Evolutionary conservation across 2,329 filamentous ascomycete species (phyloP), one percentile per base, ranked within the genome.

Genomic region (Pestalotiopsis fici): DNA sequence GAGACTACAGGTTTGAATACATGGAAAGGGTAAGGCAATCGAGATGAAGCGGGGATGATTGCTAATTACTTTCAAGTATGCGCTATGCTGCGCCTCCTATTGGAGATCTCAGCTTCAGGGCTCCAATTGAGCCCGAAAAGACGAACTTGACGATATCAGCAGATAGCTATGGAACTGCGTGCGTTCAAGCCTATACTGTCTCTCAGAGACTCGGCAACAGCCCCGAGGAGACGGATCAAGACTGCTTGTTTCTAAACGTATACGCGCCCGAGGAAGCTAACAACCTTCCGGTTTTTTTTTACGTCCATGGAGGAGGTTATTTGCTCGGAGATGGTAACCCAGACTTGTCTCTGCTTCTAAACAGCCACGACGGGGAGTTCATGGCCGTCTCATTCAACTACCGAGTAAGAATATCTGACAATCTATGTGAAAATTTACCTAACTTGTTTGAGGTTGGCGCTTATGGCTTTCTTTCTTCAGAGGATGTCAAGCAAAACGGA

Each of bases 191-290:
- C 21, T 7, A 21, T n/a, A 21, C 59, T 23, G 12, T 21, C 21
- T 18, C 21, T 6, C 15, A 9, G 3, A 18, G 11, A 2, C 15
- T 37, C n/a, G 27, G 27, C 1, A 59, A 59, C 21, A 3, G 75
- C 27, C 67, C 72, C 25, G 69, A 69, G 11, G 65, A 70, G 31
- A 77, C 76, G 2, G 73, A 79, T 60, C 83, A 86, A 69, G 83
- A 86, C 67, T 86, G 84, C 67, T 74, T 82, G 13, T 85, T 83
- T 68, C 72, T 86, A 7, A 84, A 85, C 69, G 79, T 86, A 3
- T 78, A 80, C 66, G 80, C 81, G 2, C 83, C 85, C 1, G 69
- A 70, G 11, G 70, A 74, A 67, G 65, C 66, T 68, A 71, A 76
- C 69, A 56, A 54, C 72, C 77, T 75, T 5, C 80, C 84, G 0